Conservation (phyloP, 805 yeast species). For the Naumovozyma baii region DNA sequence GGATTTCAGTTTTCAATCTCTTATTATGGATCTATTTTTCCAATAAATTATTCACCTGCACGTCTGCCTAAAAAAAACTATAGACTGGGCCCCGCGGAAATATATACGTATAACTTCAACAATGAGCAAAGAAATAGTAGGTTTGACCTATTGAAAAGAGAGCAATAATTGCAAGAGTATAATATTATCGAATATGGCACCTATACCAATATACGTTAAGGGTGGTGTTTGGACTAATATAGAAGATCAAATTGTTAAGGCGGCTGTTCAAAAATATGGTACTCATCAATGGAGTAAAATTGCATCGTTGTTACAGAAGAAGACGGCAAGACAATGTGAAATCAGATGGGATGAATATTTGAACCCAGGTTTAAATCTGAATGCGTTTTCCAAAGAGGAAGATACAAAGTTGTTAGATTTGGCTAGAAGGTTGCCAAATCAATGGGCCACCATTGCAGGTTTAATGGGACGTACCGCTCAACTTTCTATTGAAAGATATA, state of each 20-base stretch:
- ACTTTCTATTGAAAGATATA: conserved; percentile 79
- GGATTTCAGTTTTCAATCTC: too few species aligned
- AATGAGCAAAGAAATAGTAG: too few species aligned
- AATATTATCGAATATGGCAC: conserved; percentile 17
- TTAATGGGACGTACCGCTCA: conserved; percentile 76
- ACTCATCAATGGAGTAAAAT: conserved; percentile 91
- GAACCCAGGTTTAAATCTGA: conserved; percentile 57
- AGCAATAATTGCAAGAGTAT: too few species aligned
- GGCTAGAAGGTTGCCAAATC: conserved; percentile 72
- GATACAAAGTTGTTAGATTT: conserved; percentile 61
- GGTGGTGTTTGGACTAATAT: conserved; percentile 87
- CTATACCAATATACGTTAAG: conserved; percentile 62
- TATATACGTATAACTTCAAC: too few species aligned
- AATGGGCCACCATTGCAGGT: conserved; percentile 88
- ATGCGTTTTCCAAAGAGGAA: conserved; percentile 65
- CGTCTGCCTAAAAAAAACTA: too few species aligned
- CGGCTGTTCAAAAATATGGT: conserved; percentile 90
- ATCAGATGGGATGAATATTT: conserved; percentile 88
- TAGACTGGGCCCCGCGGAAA: too few species aligned
- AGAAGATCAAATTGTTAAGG: conserved; percentile 77
- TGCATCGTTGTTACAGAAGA: conserved; percentile 72
- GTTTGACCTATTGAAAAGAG: too few species aligned
- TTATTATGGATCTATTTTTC: too few species aligned
- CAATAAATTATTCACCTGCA: too few species aligned
- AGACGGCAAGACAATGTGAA: conserved; percentile 85